These are phyloP conservation scores for Alternaria conjuncta DNA, from an alignment of 2,329 filamentous ascomycete genomes.

Conservation along the genomic window DNA sequence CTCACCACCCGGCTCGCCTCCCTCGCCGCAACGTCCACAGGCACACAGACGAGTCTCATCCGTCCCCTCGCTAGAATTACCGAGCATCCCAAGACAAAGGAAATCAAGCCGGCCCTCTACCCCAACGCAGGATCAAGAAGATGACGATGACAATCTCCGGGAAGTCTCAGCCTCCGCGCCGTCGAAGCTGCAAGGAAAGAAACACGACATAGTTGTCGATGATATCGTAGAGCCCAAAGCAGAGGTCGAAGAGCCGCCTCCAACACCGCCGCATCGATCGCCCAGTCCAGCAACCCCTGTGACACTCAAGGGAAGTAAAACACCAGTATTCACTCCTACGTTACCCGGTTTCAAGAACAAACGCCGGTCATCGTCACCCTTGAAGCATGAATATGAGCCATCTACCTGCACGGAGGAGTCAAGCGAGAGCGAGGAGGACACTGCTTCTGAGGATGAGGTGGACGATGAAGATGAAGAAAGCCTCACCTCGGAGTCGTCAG, in stretches of 20 bases:
- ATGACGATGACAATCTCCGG: conserved; percentile 13
- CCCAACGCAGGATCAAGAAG: conserved; percentile 27
- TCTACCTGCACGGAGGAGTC: conserved; percentile 73
- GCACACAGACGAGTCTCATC: conserved; percentile 56
- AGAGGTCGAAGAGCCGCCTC: conserved; percentile 42
- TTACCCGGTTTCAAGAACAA: conserved; percentile 55
- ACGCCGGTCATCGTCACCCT: conserved; percentile 83
- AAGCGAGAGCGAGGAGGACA: conserved; percentile 63
- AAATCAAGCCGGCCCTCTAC: conserved; percentile 51
- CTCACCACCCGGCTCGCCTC: conserved; percentile 32
- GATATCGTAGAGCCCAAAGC: conserved; percentile 16
- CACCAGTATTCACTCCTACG: conserved; percentile 58
- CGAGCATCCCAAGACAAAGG: conserved; percentile 53
- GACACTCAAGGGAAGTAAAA: conserved; percentile 52
- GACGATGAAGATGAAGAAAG: conserved; percentile 58
- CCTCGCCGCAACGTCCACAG: conserved; percentile 41
- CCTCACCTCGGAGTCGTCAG: conserved; percentile 58
- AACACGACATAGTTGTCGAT: conserved; percentile 18
- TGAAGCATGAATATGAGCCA: conserved; percentile 96
- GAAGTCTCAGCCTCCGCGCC: conserved; percentile 38
- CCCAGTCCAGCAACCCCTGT: conserved; percentile 58
- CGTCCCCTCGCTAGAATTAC: conserved; percentile 55
- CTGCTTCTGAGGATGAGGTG: conserved; percentile 51
- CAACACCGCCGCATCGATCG: conserved; percentile 60
- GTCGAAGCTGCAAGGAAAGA: conserved; percentile 37